Conservation (phyloP, 257 asterid species). For the Thymus quinquecostatus region DNA sequence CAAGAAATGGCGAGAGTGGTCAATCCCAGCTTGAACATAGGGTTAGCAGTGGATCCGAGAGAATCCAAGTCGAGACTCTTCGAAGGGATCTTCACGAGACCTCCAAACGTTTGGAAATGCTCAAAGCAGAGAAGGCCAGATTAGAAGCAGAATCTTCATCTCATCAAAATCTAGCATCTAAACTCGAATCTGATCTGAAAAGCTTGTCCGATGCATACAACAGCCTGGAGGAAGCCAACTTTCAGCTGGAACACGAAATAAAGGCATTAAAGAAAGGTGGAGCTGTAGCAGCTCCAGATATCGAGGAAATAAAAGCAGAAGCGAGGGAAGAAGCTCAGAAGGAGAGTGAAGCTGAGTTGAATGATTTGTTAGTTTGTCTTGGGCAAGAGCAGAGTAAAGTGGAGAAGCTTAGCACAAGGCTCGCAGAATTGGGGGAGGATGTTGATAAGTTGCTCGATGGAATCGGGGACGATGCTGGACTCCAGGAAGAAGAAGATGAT, state of each 20-base stretch:
- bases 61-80: constrained; percentile 69
- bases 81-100: constrained; percentile 75
- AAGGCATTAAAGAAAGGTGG: constrained; percentile 61
- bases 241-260: constrained; percentile 70
- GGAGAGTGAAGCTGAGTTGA: constrained; percentile 88
- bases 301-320: constrained; percentile 72
- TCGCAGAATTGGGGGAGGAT: constrained; percentile 79
- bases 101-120: constrained; percentile 61
- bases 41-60: constrained; percentile 62
- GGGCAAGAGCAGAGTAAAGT: constrained; percentile 99
- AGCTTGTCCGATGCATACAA: constrained; percentile 93
- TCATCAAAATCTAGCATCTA: constrained; percentile 55
- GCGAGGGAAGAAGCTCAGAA: constrained; percentile 86
- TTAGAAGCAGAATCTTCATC: constrained; percentile 60
- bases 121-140: constrained; percentile 70
- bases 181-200: constrained; percentile 81
- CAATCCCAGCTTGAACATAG: constrained; percentile 57
- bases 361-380: constrained; percentile 86
- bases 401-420: constrained; percentile 71
- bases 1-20: constrained; percentile 62
- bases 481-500: constrained; percentile 54
- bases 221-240: constrained; percentile 87
- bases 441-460: constrained; percentile 74
- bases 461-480: constrained; percentile 66
- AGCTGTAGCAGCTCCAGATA: constrained; percentile 47